These are phyloP conservation scores for Monosporascus sp. DNA, from an alignment of 2,329 filamentous ascomycete species.

Conservation along the genomic window DNA sequence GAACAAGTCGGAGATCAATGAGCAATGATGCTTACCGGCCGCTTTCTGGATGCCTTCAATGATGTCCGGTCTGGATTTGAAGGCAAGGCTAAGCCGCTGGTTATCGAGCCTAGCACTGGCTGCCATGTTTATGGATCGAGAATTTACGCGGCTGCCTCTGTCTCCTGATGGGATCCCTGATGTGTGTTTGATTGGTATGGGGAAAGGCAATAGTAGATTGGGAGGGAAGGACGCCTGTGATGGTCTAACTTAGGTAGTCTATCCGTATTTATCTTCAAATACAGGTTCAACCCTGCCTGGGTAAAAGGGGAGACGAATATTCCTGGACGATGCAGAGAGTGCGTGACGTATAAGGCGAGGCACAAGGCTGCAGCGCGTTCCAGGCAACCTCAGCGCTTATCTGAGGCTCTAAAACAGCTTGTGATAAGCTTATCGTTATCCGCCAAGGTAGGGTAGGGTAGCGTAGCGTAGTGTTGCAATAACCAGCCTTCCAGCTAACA, in stretches of 20 bases:
- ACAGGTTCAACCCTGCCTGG: too few species aligned
- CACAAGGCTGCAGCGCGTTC: background rate
- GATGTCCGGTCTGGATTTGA: conserved; percentile 52
- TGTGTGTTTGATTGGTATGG: background rate
- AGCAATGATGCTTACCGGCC: conserved; percentile 38
- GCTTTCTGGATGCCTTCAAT: conserved; percentile 46
- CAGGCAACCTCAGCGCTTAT: background rate
- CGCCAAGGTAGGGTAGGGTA: too few species aligned
- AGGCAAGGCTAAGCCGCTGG: conserved; percentile 46
- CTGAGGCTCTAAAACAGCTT: background rate
- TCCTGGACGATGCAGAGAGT: background rate
- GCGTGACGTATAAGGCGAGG: background rate
- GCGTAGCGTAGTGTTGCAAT: too few species aligned
- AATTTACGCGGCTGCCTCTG: background rate
- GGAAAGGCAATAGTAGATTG: background rate
- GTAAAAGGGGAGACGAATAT: background rate
- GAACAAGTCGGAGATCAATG: background rate
- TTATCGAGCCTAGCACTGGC: conserved; percentile 39
- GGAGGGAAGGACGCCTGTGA: too few species aligned
- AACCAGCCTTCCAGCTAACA: too few species aligned
- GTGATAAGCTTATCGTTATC: background rate
- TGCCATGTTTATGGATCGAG: conserved; percentile 31
- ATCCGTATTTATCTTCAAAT: too few species aligned
- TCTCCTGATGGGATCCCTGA: background rate
- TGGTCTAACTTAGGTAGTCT: too few species aligned